phyloP scores from a whole-genome alignment of 169 alveolate species.

The Cryptosporidium ryanae region DNA sequence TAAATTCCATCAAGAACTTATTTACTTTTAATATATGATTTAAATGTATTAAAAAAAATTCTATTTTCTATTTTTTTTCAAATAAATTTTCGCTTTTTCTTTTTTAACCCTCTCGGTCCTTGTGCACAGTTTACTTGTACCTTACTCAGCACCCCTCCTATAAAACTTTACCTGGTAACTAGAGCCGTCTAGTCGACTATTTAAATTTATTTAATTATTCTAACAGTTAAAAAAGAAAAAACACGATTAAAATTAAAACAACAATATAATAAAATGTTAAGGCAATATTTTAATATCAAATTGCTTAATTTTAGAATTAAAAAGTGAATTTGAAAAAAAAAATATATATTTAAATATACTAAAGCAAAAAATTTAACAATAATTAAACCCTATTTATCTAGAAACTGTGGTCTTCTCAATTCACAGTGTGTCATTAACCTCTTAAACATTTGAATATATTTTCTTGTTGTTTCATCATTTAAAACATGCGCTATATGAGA shows the following conservation, averaged over 20 bases:
- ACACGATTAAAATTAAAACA: neutral
- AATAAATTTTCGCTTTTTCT: no score
- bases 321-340: neutral
- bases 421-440: slow-evolving; percentile 87
- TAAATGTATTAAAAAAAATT: no score
- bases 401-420: slow-evolving; percentile 39
- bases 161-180: neutral
- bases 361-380: neutral
- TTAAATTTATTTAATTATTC: neutral
- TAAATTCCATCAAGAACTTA: neutral
- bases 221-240: no score
- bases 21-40: no score
- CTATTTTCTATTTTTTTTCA: no score
- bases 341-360: no score
- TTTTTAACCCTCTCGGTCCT: no score
- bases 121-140: no score
- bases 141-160: neutral
- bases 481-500: slow-evolving; percentile 91
- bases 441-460: slow-evolving; percentile 89
- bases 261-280: no score
- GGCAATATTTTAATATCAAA: neutral
- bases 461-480: slow-evolving; percentile 91
- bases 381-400: neutral
- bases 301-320: neutral
- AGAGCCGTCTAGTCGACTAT: slow-evolving; percentile 20